phyloP scores from a whole-genome alignment of 2,329 filamentous ascomycete genomes.

The Ilyonectria robusta region DNA sequence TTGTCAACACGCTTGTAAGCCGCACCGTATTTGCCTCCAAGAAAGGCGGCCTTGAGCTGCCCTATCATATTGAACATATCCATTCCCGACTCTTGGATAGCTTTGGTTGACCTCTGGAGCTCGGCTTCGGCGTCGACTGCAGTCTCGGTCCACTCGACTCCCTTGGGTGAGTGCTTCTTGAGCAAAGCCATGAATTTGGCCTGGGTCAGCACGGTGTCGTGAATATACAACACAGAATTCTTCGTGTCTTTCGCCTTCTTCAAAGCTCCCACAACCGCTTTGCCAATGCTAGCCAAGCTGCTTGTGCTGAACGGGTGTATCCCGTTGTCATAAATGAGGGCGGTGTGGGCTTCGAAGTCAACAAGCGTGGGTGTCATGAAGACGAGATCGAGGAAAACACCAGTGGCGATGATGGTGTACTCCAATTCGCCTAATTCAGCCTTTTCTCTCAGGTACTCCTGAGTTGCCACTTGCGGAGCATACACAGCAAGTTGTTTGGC shows the following conservation, averaged over 20 bases:
- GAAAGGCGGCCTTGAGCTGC: not conserved
- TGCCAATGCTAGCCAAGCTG: slow-evolving; percentile 5
- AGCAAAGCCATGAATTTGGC: slow-evolving; percentile 7
- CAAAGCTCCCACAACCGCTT: slow-evolving; percentile 11
- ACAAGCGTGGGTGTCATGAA: not conserved
- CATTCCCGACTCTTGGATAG: not conserved
- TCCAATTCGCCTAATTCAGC: slow-evolving; percentile 3
- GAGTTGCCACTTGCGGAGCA: not conserved
- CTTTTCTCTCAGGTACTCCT: slow-evolving; percentile 14
- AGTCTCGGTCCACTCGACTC: slow-evolving; percentile 1
- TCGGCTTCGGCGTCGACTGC: not conserved
- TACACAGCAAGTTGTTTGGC: not conserved
- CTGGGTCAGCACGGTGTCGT: slow-evolving; percentile 16
- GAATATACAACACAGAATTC: slow-evolving; percentile 9
- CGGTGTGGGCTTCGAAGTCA: not conserved
- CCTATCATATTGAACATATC: not conserved
- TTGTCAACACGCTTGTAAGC: not conserved
- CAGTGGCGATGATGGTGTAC: slow-evolving; percentile 16
- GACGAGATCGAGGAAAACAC: slow-evolving; percentile 7
- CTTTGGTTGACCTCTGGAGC: not conserved
- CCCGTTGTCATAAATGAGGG: slow-evolving; percentile 4
- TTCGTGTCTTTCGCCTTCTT: not conserved
- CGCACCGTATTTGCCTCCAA: not conserved
- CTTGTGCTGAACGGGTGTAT: slow-evolving; percentile 1
- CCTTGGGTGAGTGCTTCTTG: slow-evolving; percentile 1